phyloP scores from a whole-genome alignment of 345 rosid species.

The Salix viminalis region DNA sequence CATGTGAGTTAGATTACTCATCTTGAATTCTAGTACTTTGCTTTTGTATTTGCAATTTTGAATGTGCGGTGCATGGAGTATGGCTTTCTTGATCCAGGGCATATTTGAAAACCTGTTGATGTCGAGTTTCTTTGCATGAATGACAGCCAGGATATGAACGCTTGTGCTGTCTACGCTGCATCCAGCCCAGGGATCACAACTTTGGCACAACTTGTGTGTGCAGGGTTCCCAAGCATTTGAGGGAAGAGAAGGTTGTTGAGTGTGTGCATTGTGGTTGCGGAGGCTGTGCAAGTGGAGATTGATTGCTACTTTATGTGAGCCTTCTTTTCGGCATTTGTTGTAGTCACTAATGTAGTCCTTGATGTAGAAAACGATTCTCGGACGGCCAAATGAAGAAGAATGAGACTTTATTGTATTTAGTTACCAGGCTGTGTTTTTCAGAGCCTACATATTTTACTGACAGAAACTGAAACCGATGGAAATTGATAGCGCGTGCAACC shows the following conservation, averaged over 20 bases:
- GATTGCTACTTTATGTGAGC: not conserved
- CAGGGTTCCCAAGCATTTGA: slow-evolving; percentile 66
- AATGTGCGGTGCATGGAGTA: not conserved
- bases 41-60: not conserved
- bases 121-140: not conserved
- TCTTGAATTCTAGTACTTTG: not conserved
- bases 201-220: slow-evolving; percentile 78
- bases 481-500: not conserved
- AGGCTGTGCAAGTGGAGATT: slow-evolving; percentile 85
- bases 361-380: not conserved
- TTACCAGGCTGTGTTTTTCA: not conserved
- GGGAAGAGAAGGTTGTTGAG: slow-evolving; percentile 83
- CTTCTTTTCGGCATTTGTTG: not conserved
- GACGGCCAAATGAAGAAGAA: not conserved
- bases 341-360: not conserved
- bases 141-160: slow-evolving; percentile 81
- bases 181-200: slow-evolving; percentile 87
- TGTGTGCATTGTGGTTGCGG: slow-evolving; percentile 81
- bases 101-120: not conserved
- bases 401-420: not conserved
- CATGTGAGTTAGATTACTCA: too few species aligned
- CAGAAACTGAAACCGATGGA: not conserved
- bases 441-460: not conserved
- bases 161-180: slow-evolving; percentile 75
- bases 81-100: not conserved